phyloP scores from a whole-genome alignment of 164 flowering plant genomes.

The Sextonia rubra region DNA sequence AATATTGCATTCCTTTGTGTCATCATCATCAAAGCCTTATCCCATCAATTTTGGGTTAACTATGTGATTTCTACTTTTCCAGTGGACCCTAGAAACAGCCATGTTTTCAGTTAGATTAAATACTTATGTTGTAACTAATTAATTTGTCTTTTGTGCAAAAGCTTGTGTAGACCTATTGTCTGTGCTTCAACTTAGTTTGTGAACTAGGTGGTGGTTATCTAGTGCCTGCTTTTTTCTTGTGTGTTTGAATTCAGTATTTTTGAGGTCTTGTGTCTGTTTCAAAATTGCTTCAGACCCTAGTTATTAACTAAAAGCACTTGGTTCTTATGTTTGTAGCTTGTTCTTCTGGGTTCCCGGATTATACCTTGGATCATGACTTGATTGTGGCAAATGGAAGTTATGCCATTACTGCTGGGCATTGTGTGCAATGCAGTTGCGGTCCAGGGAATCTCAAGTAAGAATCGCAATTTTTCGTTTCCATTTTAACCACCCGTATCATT shows the following conservation, averaged over 20 bases:
- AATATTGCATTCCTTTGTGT: no score
- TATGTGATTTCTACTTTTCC: background rate
- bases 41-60: background rate
- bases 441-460: constrained; percentile 77
- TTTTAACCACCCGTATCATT: background rate
- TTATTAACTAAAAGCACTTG: background rate
- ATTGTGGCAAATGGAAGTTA: constrained; percentile 74
- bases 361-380: background rate
- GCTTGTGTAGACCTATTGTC: no score
- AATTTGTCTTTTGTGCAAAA: no score
- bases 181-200: background rate
- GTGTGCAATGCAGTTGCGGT: constrained; percentile 96
- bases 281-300: background rate
- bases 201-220: background rate
- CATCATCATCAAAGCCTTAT: background rate
- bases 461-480: background rate
- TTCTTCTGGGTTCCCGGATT: background rate
- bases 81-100: background rate
- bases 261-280: background rate
- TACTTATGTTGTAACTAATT: background rate
- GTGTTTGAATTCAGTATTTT: background rate
- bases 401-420: constrained; percentile 83
- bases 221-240: no score
- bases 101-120: background rate
- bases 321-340: constrained; percentile 13